A percentile compares a stretch with the other conserved stretches of the same genome.
These are phyloP conservation scores for Calonectria hongkongensis DNA, from an alignment of 2,329 filamentous ascomycete species.

Conservation along the genomic window DNA sequence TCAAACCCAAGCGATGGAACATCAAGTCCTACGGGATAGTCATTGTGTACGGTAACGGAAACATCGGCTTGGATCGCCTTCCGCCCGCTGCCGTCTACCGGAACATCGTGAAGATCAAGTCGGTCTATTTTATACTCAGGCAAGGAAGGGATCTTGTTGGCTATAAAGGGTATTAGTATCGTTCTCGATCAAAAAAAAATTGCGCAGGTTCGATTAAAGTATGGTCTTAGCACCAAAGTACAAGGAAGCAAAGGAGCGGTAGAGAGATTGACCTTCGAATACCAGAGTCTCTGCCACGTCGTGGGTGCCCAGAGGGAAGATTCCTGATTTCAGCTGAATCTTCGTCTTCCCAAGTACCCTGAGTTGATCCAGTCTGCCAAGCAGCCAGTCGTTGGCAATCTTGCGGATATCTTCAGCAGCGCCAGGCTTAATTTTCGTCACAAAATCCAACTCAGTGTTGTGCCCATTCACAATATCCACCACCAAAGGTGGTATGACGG, in stretches of 20 bases:
- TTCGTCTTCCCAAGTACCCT: conserved; percentile 83
- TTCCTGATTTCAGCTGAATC: conserved; percentile 84
- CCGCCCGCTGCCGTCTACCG: conserved; percentile 65
- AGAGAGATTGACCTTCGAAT: conserved; percentile 88
- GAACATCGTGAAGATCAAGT: conserved; percentile 86
- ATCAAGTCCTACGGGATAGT: conserved; percentile 84
- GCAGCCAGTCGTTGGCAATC: conserved; percentile 91
- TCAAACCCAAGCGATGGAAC: conserved; percentile 90
- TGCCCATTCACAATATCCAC: conserved; percentile 87
- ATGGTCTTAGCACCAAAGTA: conserved; percentile 76
- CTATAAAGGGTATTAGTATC: conserved; percentile 66
- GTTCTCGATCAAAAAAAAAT: conserved; percentile 44
- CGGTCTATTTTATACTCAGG: conserved; percentile 89
- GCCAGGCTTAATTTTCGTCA: conserved; percentile 85
- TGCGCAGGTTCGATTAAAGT: conserved; percentile 56
- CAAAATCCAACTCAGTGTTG: conserved; percentile 85
- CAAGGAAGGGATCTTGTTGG: conserved; percentile 82
- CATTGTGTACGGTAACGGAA: conserved; percentile 82
- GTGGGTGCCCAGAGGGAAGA: conserved; percentile 87
- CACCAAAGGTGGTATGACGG: conserved; percentile 83
- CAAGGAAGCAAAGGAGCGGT: conserved; percentile 76
- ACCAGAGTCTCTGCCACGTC: conserved; percentile 82
- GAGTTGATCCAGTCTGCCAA: conserved; percentile 83
- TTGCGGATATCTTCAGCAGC: conserved; percentile 84
- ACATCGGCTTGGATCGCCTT: conserved; percentile 88